Percentiles rank a stretch among this genome's conserved stretches.
Conservation (phyloP, 1,284 basidiomycete genomes). For the Ganoderma sp. region DNA sequence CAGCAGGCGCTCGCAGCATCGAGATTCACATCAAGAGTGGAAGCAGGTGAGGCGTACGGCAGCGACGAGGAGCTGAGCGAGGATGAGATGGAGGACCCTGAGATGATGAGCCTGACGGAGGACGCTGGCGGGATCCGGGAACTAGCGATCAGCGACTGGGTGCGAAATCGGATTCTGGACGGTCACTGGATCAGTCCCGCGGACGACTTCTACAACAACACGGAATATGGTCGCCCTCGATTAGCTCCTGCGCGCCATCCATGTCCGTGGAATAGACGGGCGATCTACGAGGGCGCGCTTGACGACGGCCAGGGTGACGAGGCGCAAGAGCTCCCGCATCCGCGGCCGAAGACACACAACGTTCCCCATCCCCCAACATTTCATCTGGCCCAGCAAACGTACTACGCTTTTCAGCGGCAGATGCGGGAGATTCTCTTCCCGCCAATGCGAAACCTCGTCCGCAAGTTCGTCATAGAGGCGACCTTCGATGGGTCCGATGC, state of each 20-base stretch:
- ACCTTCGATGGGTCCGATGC: conserved; percentile 49
- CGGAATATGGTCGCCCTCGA: conserved; percentile 46
- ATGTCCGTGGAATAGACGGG: conserved; percentile 61
- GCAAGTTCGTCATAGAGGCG: conserved; percentile 66
- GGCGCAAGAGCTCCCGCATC: conserved; percentile 51
- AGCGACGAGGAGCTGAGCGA: conserved; percentile 51
- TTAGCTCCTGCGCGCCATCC: conserved; percentile 64
- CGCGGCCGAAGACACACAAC: conserved; percentile 49
- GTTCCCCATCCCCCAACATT: conserved; percentile 60
- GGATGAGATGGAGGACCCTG: conserved; percentile 65
- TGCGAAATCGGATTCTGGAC: conserved; percentile 69
- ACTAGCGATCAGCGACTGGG: conserved; percentile 75
- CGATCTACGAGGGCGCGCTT: conserved; percentile 38
- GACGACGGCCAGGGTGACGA: conserved; percentile 38
- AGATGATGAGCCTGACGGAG: conserved; percentile 63
- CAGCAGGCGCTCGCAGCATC: conserved; percentile 68
- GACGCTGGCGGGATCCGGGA: conserved; percentile 64
- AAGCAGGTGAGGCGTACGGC: conserved; percentile 47
- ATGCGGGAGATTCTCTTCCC: conserved; percentile 63
- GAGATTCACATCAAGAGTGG: conserved; percentile 47
- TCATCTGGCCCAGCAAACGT: conserved; percentile 62
- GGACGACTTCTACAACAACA: conserved; percentile 63
- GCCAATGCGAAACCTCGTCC: conserved; percentile 69
- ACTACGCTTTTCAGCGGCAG: conserved; percentile 59
- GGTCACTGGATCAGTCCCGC: conserved; percentile 76